These are phyloP conservation scores for Lasiodiplodia theobromae DNA, from an alignment of 2,329 filamentous ascomycete genomes.

Conservation along the genomic window DNA sequence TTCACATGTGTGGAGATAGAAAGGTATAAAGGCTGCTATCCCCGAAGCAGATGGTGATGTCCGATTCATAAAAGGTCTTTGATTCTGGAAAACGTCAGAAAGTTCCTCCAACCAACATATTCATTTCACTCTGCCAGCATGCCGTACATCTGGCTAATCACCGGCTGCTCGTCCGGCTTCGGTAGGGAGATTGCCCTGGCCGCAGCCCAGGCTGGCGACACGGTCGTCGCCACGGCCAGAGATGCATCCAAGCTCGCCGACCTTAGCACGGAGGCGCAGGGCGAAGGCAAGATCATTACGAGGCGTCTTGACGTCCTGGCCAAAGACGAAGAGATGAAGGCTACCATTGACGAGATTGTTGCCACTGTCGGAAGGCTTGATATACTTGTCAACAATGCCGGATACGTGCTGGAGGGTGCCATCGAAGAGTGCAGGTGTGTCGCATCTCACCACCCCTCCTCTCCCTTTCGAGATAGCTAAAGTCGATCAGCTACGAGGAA, in stretches of 20 bases:
- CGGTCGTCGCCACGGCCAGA: conserved; percentile 88
- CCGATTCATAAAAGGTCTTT: no score
- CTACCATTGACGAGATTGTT: conserved; percentile 75
- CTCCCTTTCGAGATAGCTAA: conserved; percentile 67
- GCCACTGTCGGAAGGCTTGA: conserved; percentile 87
- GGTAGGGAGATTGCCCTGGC: conserved; percentile 82
- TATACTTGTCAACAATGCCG: conserved; percentile 91
- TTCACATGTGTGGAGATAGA: no score
- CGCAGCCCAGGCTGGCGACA: conserved; percentile 76
- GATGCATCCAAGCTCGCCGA: neutral
- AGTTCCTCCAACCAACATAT: no score
- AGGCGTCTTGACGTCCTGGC: conserved; percentile 80
- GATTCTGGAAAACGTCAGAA: no score
- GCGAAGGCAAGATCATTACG: conserved; percentile 45
- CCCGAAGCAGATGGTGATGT: no score
- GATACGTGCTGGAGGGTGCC: conserved; percentile 53
- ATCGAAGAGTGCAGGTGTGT: neutral
- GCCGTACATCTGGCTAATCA: conserved; percentile 65
- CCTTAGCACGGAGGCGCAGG: neutral
- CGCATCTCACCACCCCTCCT: neutral
- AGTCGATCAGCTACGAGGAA: conserved; percentile 66
- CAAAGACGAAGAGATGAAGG: conserved; percentile 68
- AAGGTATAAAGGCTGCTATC: no score
- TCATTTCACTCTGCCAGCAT: neutral
- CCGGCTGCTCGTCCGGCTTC: conserved; percentile 92